Percentiles rank a stretch among this genome's conserved stretches.
Conservation (phyloP, 345 rosid species). For the Salix exigua region DNA sequence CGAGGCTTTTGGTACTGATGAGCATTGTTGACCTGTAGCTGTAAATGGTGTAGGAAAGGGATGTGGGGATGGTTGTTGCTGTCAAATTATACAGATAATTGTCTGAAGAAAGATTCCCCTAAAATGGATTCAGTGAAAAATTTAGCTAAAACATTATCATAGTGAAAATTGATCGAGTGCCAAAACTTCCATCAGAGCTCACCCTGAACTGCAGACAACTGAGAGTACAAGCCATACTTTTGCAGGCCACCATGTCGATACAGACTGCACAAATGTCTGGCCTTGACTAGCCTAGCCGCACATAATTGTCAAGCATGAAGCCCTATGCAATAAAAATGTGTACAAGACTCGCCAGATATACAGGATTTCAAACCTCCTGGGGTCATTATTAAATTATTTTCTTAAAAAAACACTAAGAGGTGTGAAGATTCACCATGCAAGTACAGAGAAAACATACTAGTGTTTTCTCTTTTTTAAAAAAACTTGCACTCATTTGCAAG, state of each 20-base stretch:
- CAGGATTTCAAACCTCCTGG: background rate
- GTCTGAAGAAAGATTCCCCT: background rate
- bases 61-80: background rate
- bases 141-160: background rate
- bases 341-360: background rate
- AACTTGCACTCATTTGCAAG: too few relatives aligned
- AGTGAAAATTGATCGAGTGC: background rate
- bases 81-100: background rate
- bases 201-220: background rate
- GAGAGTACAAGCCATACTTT: background rate
- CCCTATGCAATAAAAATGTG: too few relatives aligned
- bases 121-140: background rate
- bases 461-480: too few relatives aligned
- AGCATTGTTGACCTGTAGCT: background rate
- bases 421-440: too few relatives aligned
- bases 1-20: background rate
- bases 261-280: background rate
- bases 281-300: background rate
- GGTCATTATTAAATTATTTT: too few relatives aligned
- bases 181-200: background rate
- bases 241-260: background rate
- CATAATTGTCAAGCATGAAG: background rate
- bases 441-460: too few relatives aligned
- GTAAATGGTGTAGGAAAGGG: background rate
- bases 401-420: too few relatives aligned